Conservation (phyloP, 78 protist species). For the Mastigamoeba balamuthi region DNA sequence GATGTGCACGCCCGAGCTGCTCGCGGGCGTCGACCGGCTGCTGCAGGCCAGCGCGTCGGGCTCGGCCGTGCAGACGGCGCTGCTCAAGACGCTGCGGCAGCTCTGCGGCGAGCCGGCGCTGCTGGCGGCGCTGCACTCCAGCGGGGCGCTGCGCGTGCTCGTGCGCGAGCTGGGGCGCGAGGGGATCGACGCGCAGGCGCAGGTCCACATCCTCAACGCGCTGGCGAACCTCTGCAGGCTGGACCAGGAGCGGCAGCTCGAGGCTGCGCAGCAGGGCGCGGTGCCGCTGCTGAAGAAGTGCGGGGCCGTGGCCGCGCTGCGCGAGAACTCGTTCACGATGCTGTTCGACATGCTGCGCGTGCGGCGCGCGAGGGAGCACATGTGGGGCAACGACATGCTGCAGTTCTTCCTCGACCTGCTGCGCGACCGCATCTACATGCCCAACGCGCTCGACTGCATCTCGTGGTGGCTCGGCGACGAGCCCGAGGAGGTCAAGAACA, state of each 20-base stretch:
- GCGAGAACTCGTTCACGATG: conserved; percentile 70
- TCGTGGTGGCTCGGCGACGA: conserved; percentile 61
- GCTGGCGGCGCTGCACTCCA: conserved; percentile 40
- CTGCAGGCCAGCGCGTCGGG: too few relatives aligned
- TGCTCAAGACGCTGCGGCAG: conserved; percentile 52
- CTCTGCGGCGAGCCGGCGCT: conserved; percentile 58
- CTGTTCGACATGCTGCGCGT: conserved; percentile 75
- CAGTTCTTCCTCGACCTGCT: conserved; percentile 51
- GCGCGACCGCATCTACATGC: conserved; percentile 47
- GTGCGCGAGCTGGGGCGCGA: conserved; percentile 20
- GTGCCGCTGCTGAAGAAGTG: conserved; percentile 54
- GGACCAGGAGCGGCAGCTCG: conserved; percentile 70
- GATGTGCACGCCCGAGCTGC: too few relatives aligned
- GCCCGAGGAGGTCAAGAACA: conserved; percentile 19
- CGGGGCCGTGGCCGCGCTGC: conserved; percentile 47
- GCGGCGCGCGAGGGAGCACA: conserved; percentile 39
- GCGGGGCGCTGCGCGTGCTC: conserved; percentile 39
- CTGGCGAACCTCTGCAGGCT: conserved; percentile 74
- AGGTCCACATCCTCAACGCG: conserved; percentile 56
- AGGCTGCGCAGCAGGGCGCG: conserved; percentile 68
- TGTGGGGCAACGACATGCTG: conserved; percentile 59
- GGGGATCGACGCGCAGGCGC: neutral
- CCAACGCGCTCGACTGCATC: conserved; percentile 66
- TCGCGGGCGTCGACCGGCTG: too few relatives aligned
- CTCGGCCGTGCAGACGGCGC: too few relatives aligned